A percentile compares a stretch with the other conserved stretches of the same genome.
Evolutionary conservation across 129 eudicot species (phyloP).

Genomic region (Helianthus annuus): HanXRQr2.0-SUNRISE NC_035448.2:18396457-18396956

Average conservation of each 20-base stretch:
- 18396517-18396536: slow-evolving; percentile 67
- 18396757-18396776: slow-evolving; percentile 68
- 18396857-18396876: slow-evolving; percentile 62
- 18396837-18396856: slow-evolving; percentile 72
- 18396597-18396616: slow-evolving; percentile 68
- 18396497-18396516: slow-evolving; percentile 50
- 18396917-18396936: slow-evolving; percentile 56
- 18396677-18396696: slow-evolving; percentile 60
- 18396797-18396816: slow-evolving; percentile 53
- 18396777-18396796: slow-evolving; percentile 82
- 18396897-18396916: slow-evolving; percentile 48
- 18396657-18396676: slow-evolving; percentile 45
- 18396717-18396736: slow-evolving; percentile 57
- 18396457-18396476: slow-evolving; percentile 58
- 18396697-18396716: slow-evolving; percentile 74
- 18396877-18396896: slow-evolving; percentile 59
- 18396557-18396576: slow-evolving; percentile 79
- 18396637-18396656: slow-evolving; percentile 29
- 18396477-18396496: slow-evolving; percentile 60
- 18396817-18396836: slow-evolving; percentile 63
- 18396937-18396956: slow-evolving; percentile 57
- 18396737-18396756: slow-evolving; percentile 69
- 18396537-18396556: slow-evolving; percentile 56
- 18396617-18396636: slow-evolving; percentile 63
- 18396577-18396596: slow-evolving; percentile 51